Base-by-base conservation (phyloP, 2,329 filamentous ascomycete species). In the Dactylonectria macrodidyma region DNA sequence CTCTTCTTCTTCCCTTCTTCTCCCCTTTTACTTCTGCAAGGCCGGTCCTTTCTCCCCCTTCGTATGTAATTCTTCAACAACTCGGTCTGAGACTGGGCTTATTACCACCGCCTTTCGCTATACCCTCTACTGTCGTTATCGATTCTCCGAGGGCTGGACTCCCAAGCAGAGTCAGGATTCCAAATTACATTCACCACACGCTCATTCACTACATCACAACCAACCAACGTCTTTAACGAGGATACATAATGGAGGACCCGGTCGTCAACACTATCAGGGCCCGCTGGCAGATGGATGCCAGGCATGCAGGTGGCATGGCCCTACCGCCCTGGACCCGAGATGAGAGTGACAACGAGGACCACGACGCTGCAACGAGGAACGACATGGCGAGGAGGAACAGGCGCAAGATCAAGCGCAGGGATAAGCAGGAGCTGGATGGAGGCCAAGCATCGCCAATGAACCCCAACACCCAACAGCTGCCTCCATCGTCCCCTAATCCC, bases 291-390 rank as follows among this genome's bases (percentile, higher is more conserved):
- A 62, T 58, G 46, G 64, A 72, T 58, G 66, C 64, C 41, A 70
- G 68, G 60, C 69, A 66, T 36, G 67, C 59, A 50, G 66, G 71
- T 44, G 64, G 66, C 19, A 65, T 65, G 51, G 57, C 58, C 41
- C 58, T 75, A 8, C 75, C 74, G 2, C 62, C 68, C 8, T 79
- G 77, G 77, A 79, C 77, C 14, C 69, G 68, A 24, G 77, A 79
- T 47, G 73, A 74, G 26, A 67, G 54, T 52, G 70, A 75, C 30
- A 33, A 58, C 14, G 61, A 74, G 47, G 65, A 62, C 9, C 65
- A 75, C 67, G 70, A 73, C 19, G 67, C 69, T 55, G 62, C 65
- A 36, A 65, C 65, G 33, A 68, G 67, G 63, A 74, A 75, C 67
- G 72, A 73, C 24, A 66, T 71, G 55, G 64, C 65, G 30, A 67